Conservation (phyloP, 1,139 yeast species). For the Hyphopichia khmerensis region DNA sequence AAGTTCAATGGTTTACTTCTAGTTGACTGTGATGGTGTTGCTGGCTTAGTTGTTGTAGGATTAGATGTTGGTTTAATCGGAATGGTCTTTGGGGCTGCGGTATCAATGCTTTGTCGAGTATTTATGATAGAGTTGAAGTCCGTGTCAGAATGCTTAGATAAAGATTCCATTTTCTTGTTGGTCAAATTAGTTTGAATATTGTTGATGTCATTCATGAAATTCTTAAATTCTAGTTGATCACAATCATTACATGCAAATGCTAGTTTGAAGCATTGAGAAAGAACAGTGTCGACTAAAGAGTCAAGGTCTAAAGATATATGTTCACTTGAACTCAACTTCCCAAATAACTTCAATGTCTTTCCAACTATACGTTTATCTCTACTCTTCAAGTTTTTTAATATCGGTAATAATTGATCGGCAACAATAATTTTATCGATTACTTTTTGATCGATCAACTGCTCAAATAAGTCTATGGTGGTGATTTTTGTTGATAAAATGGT, state of each 20-base stretch:
- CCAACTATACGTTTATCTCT: conserved; percentile 68
- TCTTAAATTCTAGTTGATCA: conserved; percentile 33
- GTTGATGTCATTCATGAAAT: conserved; percentile 25
- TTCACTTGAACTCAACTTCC: conserved; percentile 37
- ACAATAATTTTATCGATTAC: conserved; percentile 72
- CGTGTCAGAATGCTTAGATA: conserved; percentile 16
- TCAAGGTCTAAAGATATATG: conserved; percentile 40
- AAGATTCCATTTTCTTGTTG: conserved; percentile 26
- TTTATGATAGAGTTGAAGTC: conserved; percentile 32
- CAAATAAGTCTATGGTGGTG: conserved; percentile 65
- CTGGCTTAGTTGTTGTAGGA: conserved; percentile 1
- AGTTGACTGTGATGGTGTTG: conserved; percentile 1
- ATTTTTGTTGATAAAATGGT: conserved; percentile 77
- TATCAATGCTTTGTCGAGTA: conserved; percentile 28
- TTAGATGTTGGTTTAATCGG: conserved; percentile 3
- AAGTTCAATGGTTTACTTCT: conserved; percentile 9
- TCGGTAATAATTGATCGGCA: conserved; percentile 74
- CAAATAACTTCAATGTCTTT: conserved; percentile 55
- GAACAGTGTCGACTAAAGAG: conserved; percentile 32
- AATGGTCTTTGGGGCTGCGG: conserved; percentile 19
- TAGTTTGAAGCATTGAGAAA: conserved; percentile 38
- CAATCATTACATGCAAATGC: conserved; percentile 46
- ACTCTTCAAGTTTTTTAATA: conserved; percentile 72
- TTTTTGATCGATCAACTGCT: conserved; percentile 52
- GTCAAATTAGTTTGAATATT: conserved; percentile 29